Conservation (phyloP, 2,329 filamentous ascomycete species). For the Epichloe amarillans region DNA sequence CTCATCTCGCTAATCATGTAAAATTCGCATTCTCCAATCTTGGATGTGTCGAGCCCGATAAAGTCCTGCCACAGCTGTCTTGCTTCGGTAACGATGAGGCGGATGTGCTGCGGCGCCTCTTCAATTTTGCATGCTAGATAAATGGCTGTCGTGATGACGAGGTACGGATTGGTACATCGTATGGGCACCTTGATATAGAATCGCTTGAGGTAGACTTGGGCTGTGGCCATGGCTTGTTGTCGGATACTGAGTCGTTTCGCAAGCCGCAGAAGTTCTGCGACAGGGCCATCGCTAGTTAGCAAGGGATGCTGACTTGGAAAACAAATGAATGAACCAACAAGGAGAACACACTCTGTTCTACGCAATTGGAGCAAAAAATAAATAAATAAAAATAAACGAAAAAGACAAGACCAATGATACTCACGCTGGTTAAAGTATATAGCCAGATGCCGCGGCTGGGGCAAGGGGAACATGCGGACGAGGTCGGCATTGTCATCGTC, state of each 20-base stretch:
- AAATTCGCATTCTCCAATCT: conserved; percentile 89
- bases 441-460: conserved; percentile 67
- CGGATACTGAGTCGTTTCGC: conserved; percentile 72
- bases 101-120: conserved; percentile 91
- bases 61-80: conserved; percentile 74
- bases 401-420: conserved; percentile 14
- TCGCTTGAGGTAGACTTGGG: conserved; percentile 85
- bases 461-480: conserved; percentile 68
- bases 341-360: no score
- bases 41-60: conserved; percentile 62
- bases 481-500: conserved; percentile 63
- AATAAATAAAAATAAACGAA: background rate
- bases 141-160: conserved; percentile 82
- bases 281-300: background rate
- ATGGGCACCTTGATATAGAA: conserved; percentile 91
- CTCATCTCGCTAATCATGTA: conserved; percentile 82
- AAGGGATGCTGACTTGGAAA: background rate
- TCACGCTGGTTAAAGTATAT: conserved; percentile 87
- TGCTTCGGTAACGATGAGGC: conserved; percentile 77
- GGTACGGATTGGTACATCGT: conserved; percentile 81
- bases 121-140: conserved; percentile 98
- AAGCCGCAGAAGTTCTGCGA: conserved; percentile 62
- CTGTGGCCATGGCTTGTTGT: conserved; percentile 87
- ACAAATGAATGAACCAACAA: no score
- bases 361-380: no score